Conservation (phyloP, 192 early-diverging fungal species). For the Geranomyces michiganensis region DNA sequence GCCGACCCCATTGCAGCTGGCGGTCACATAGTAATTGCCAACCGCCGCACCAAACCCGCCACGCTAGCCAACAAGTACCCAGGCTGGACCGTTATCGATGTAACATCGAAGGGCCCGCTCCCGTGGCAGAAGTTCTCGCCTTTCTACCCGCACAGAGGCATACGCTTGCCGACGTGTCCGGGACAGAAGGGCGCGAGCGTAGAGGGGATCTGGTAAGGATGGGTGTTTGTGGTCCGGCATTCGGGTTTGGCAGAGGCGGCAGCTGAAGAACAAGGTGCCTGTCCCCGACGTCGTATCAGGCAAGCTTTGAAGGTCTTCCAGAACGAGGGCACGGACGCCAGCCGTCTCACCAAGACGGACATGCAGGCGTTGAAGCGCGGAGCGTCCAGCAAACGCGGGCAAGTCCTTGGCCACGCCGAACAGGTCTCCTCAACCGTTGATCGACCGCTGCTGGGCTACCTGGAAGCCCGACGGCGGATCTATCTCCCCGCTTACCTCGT, state of each 20-base stretch:
- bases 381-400: neutral
- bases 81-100: slow-evolving; percentile 14
- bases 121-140: slow-evolving; percentile 27
- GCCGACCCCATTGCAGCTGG: no score
- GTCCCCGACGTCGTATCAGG: neutral
- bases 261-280: neutral
- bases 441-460: neutral
- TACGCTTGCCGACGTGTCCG: neutral
- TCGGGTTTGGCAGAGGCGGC: neutral
- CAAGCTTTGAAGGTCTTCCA: slow-evolving; percentile 13
- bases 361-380: slow-evolving; percentile 5
- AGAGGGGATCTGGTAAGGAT: slow-evolving; percentile 18
- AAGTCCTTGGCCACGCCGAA: slow-evolving; percentile 4
- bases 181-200: neutral
- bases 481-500: slow-evolving; percentile 13
- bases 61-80: slow-evolving; percentile 12
- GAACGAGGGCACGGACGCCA: neutral
- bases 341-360: neutral
- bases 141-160: slow-evolving; percentile 18
- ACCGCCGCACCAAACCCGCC: slow-evolving; percentile 1
- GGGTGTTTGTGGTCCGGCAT: no score
- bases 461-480: slow-evolving; percentile 5
- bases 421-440: neutral
- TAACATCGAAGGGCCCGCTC: slow-evolving; percentile 10
- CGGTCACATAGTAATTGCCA: no score